These are phyloP conservation scores for Cercospora beticola DNA, from an alignment of 2,329 filamentous ascomycete genomes.

Conservation along the genomic window DNA sequence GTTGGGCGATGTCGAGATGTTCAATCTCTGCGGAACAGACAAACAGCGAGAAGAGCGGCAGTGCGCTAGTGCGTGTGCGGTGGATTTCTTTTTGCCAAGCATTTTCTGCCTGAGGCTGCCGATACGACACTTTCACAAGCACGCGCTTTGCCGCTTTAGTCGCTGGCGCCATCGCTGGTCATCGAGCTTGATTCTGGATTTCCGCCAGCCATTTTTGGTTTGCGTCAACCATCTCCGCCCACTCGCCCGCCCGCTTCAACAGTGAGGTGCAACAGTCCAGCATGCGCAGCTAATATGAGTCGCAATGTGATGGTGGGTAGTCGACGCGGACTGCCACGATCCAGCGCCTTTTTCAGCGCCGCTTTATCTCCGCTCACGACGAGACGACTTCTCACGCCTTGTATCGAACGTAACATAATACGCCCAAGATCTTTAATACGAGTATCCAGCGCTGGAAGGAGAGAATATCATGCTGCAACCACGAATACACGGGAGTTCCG, in stretches of 20 bases:
- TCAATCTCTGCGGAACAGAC: constrained; percentile 21
- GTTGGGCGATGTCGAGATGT: constrained; percentile 28
- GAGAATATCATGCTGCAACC: constrained; percentile 24
- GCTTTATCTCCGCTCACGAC: constrained; percentile 13
- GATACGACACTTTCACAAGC: constrained; percentile 5
- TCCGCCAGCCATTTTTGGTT: background rate
- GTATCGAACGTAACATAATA: constrained; percentile 1
- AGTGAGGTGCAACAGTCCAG: constrained; percentile 16
- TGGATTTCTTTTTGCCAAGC: constrained; percentile 9
- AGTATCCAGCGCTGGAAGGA: background rate
- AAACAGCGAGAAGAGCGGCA: background rate
- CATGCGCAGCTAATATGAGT: constrained; percentile 41
- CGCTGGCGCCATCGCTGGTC: background rate
- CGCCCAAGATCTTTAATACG: constrained; percentile 5
- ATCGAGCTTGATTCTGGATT: constrained; percentile 12
- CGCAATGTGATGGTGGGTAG: constrained; percentile 38
- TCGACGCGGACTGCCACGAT: constrained; percentile 23
- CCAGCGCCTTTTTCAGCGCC: constrained; percentile 14
- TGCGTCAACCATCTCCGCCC: constrained; percentile 13
- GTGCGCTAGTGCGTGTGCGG: constrained; percentile 1
- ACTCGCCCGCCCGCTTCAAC: constrained; percentile 15
- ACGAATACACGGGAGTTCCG: constrained; percentile 27
- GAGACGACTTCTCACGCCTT: constrained; percentile 13
- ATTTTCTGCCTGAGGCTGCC: background rate
- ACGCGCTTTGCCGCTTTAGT: background rate